Percentiles rank a stretch among this genome's conserved stretches.
phyloP scores from a whole-genome alignment of 345 rosid species.

The Hibiscus trionum region DNA sequence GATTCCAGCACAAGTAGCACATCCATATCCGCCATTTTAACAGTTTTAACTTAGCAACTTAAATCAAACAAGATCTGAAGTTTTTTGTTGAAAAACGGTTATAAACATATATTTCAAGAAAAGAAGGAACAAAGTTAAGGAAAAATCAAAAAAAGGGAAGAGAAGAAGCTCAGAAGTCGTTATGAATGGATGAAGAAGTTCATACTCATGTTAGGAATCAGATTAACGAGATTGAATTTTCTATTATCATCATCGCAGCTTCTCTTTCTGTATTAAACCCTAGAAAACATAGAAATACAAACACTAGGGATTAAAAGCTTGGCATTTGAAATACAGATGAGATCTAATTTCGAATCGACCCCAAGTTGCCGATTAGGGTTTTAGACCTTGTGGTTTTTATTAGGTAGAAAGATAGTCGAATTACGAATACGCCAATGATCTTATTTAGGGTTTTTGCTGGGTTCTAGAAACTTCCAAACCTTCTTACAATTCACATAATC shows the following conservation, averaged over 20 bases:
- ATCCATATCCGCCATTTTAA: too few species aligned
- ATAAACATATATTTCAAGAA: too few species aligned
- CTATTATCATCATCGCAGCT: constrained; percentile 20
- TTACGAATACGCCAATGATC: neutral
- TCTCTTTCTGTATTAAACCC: neutral
- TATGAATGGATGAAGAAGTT: constrained; percentile 16
- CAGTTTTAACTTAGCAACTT: neutral
- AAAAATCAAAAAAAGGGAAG: neutral
- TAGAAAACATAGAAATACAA: neutral
- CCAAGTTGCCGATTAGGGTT: neutral
- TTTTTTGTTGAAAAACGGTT: neutral
- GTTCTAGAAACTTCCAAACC: neutral
- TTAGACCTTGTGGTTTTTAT: neutral
- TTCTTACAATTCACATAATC: neutral
- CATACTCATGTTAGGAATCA: constrained; percentile 18
- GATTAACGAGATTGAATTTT: constrained; percentile 23
- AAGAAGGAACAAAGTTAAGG: neutral
- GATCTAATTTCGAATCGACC: too few species aligned
- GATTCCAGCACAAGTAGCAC: too few species aligned
- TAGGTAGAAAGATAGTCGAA: neutral
- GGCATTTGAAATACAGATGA: neutral
- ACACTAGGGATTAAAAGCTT: neutral
- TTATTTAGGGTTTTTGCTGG: neutral
- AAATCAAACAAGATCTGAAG: neutral
- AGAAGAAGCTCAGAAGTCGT: constrained; percentile 20